phyloP scores from a whole-genome alignment of 768 basidiomycete genomes.

The Hydnomerulius pinastri region DNA sequence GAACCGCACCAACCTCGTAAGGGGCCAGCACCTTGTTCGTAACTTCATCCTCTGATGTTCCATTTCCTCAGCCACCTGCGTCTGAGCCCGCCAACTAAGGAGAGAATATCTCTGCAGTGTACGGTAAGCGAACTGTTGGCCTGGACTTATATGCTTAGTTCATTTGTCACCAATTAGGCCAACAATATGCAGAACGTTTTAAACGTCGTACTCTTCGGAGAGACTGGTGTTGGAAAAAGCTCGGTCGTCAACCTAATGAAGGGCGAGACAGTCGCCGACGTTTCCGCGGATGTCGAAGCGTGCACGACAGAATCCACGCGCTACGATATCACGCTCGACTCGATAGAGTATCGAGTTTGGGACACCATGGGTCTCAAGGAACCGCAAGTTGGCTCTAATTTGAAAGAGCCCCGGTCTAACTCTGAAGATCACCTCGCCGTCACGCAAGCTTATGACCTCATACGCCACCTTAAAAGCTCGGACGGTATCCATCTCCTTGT shows the following conservation, averaged over 20 bases:
- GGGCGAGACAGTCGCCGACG: constrained; percentile 14
- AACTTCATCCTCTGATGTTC: too few species aligned
- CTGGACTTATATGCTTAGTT: too few species aligned
- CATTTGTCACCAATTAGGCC: too few species aligned
- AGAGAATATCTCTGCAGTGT: too few species aligned
- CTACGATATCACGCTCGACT: neutral
- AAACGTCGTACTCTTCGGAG: constrained; percentile 37
- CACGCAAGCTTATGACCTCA: constrained; percentile 20
- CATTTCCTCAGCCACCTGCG: too few species aligned
- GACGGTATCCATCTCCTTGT: constrained; percentile 19
- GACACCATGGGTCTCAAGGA: constrained; percentile 26
- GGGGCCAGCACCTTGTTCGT: too few species aligned
- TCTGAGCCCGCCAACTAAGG: too few species aligned
- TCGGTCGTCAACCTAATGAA: constrained; percentile 32
- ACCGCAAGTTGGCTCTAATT: too few species aligned
- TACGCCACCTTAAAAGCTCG: constrained; percentile 18
- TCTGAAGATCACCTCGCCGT: constrained; percentile 11
- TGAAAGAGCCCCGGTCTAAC: too few species aligned
- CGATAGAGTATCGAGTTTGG: constrained; percentile 3
- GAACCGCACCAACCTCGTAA: too few species aligned
- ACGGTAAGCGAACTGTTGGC: too few species aligned
- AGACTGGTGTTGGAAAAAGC: constrained; percentile 27
- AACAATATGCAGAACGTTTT: neutral
- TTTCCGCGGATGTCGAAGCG: constrained; percentile 19
- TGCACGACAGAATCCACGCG: constrained; percentile 20